Percentiles rank a stretch among this genome's conserved stretches.
Conservation (phyloP, 805 yeast species). For the Wickerhamiella australiensis region DNA sequence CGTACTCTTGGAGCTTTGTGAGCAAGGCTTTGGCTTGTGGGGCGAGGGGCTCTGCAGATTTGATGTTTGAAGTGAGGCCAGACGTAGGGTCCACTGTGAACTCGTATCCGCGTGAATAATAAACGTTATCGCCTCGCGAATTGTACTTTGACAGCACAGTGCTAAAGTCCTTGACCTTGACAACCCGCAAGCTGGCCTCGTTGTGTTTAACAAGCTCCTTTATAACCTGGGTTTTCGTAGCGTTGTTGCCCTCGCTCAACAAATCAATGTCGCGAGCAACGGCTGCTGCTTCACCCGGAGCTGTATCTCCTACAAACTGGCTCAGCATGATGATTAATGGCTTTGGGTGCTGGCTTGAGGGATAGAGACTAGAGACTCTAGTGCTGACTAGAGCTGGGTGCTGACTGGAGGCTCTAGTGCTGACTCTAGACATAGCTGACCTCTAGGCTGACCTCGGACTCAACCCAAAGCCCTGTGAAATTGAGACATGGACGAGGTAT, state of each 20-base stretch:
- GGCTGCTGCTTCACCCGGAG: constrained; percentile 42
- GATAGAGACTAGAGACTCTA: too few relatives aligned
- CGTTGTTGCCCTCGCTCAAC: constrained; percentile 13
- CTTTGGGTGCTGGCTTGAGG: too few relatives aligned
- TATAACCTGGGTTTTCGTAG: constrained; percentile 16
- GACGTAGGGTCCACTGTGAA: constrained; percentile 24
- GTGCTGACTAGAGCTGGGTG: too few relatives aligned
- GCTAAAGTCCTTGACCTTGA: constrained; percentile 15
- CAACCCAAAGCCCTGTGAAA: too few relatives aligned
- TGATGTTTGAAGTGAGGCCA: constrained; percentile 18
- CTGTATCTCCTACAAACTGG: constrained; percentile 37
- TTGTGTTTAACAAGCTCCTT: constrained; percentile 33
- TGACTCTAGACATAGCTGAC: too few relatives aligned
- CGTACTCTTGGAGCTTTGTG: constrained; percentile 37
- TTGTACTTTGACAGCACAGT: constrained; percentile 21
- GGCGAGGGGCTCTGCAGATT: constrained; percentile 7
- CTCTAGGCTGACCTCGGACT: too few relatives aligned
- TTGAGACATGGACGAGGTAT: constrained; percentile 22
- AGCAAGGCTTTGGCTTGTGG: constrained; percentile 15
- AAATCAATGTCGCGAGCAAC: constrained; percentile 33
- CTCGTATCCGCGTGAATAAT: constrained; percentile 23
- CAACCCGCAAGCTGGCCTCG: constrained; percentile 23
- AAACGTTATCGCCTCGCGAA: constrained; percentile 15
- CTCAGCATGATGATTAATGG: constrained; percentile 12
- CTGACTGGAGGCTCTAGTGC: too few relatives aligned